Conservation (phyloP, 1,139 yeast species). For the Kurtzmaniella quercitrusa region DNA sequence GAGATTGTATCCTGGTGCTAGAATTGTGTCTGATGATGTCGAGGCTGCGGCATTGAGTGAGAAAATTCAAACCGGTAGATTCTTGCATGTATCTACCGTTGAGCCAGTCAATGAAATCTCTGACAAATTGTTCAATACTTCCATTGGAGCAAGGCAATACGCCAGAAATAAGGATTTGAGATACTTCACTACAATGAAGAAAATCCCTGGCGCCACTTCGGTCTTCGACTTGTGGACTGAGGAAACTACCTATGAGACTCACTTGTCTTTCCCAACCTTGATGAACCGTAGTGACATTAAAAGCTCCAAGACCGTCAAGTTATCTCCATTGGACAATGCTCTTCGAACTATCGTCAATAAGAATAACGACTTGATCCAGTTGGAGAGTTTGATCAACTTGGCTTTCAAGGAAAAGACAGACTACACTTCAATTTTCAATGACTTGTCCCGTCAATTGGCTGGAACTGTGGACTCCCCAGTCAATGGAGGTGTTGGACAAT, state of each 20-base stretch:
- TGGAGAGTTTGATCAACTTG: constrained; percentile 59
- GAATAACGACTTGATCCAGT: constrained; percentile 66
- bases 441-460: constrained; percentile 70
- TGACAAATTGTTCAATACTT: constrained; percentile 41
- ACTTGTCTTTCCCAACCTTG: constrained; percentile 78
- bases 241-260: constrained; percentile 75
- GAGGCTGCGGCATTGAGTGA: constrained; percentile 51
- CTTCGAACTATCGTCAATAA: constrained; percentile 61
- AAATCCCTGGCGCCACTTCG: constrained; percentile 71
- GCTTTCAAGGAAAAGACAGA: constrained; percentile 54
- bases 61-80: constrained; percentile 65
- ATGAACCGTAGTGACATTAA: constrained; percentile 81
- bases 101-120: constrained; percentile 61
- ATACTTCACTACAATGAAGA: constrained; percentile 64
- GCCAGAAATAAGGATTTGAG: constrained; percentile 69
- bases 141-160: constrained; percentile 62
- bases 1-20: constrained; percentile 78
- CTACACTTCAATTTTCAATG: constrained; percentile 50
- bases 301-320: constrained; percentile 43
- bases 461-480: constrained; percentile 94
- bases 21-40: constrained; percentile 62
- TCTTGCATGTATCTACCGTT: constrained; percentile 67
- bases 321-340: constrained; percentile 88
- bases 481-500: constrained; percentile 87
- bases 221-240: constrained; percentile 85